phyloP scores from a whole-genome alignment of 75 land plant genomes.

The Picea glauca region DNA sequence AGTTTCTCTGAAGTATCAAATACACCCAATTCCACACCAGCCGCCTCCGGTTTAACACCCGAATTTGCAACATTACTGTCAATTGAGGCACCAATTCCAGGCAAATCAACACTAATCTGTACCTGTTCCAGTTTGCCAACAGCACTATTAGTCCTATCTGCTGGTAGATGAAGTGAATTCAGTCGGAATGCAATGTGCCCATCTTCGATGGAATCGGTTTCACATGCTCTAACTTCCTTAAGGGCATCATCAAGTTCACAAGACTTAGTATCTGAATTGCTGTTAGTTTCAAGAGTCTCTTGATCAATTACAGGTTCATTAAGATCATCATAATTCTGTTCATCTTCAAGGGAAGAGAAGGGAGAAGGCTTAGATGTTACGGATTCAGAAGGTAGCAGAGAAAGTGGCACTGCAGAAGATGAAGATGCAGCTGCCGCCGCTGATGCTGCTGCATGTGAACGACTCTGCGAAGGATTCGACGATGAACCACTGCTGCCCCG shows the following conservation, averaged over 20 bases:
- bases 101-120: neutral
- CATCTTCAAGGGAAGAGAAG: slow-evolving; percentile 30
- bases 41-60: slow-evolving; percentile 1
- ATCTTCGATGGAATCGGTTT: neutral
- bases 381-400: slow-evolving; percentile 5
- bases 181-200: too few relatives aligned
- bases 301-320: slow-evolving; percentile 15
- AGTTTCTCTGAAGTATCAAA: slow-evolving; percentile 14
- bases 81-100: slow-evolving; percentile 13
- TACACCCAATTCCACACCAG: slow-evolving; percentile 15
- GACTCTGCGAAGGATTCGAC: slow-evolving; percentile 27
- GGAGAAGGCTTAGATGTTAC: neutral
- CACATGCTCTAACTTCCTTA: neutral
- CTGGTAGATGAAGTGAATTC: too few relatives aligned
- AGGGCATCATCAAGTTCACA: neutral
- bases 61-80: slow-evolving; percentile 10
- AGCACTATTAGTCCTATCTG: too few relatives aligned
- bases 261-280: neutral
- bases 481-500: slow-evolving; percentile 52
- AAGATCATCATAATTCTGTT: slow-evolving; percentile 19
- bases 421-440: slow-evolving; percentile 22
- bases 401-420: slow-evolving; percentile 13
- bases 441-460: slow-evolving; percentile 26
- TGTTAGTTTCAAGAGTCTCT: slow-evolving; percentile 10
- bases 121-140: too few relatives aligned